A percentile compares a stretch with the other conserved stretches of the same genome.
Conservation (phyloP, 1,284 basidiomycete species). For the Marasmius sp. region DNA sequence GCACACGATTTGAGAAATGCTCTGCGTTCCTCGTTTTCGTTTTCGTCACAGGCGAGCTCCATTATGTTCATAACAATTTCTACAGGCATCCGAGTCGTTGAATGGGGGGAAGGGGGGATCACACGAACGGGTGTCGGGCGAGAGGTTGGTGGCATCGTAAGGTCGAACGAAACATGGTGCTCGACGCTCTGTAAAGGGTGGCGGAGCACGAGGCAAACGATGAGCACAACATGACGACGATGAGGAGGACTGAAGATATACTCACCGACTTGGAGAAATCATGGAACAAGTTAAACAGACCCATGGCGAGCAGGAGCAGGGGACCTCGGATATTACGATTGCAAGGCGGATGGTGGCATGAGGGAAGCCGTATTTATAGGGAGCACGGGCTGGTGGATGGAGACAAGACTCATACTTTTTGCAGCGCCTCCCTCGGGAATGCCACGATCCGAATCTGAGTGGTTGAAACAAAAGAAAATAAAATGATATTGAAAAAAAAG, state of each 20-base stretch:
- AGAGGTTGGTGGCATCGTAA: conserved; percentile 21
- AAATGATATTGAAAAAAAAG: conserved; percentile 15
- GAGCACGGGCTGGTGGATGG: not conserved
- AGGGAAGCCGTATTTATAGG: conserved; percentile 12
- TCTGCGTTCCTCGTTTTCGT: conserved; percentile 35
- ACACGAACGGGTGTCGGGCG: conserved; percentile 24
- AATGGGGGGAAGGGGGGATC: conserved; percentile 7
- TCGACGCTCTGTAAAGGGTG: conserved; percentile 28
- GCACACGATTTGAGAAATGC: conserved; percentile 50
- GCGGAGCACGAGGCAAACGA: conserved; percentile 13
- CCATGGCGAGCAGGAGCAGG: conserved; percentile 27
- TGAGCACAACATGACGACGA: conserved; percentile 2
- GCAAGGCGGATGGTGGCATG: conserved; percentile 7
- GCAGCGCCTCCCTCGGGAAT: not conserved
- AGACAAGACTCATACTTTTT: conserved; percentile 13
- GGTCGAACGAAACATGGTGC: conserved; percentile 37
- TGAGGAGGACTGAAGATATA: conserved; percentile 15
- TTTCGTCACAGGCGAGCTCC: conserved; percentile 48
- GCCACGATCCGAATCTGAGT: conserved; percentile 5
- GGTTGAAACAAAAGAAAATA: conserved; percentile 21
- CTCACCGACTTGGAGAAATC: conserved; percentile 27
- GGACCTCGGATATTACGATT: conserved; percentile 14
- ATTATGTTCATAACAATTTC: conserved; percentile 65
- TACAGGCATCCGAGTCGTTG: conserved; percentile 42
- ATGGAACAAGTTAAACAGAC: conserved; percentile 36